Percentiles rank a stretch among this genome's conserved stretches.
phyloP scores from a whole-genome alignment of 2,329 filamentous ascomycete genomes.

The Rutstroemia sp. region DNA sequence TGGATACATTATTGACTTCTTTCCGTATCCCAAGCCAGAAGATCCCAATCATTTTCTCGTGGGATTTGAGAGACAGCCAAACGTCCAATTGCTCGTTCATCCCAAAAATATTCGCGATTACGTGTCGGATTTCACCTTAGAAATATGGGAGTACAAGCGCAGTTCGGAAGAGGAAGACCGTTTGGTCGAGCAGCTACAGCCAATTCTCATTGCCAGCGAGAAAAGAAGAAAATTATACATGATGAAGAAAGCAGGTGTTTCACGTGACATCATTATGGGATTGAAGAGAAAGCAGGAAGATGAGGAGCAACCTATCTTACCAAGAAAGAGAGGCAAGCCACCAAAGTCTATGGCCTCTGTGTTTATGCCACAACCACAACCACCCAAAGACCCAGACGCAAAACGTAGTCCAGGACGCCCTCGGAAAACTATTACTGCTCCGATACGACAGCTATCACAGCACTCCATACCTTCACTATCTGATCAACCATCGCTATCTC shows the following conservation, averaged over 20 bases:
- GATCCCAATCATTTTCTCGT: conserved; percentile 21
- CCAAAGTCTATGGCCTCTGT: conserved; percentile 4
- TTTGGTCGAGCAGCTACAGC: conserved; percentile 10
- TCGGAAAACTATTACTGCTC: not conserved
- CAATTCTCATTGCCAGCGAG: conserved; percentile 8
- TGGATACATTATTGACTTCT: conserved; percentile 47
- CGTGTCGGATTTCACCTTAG: conserved; percentile 47
- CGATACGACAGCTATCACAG: not conserved
- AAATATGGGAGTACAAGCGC: conserved; percentile 47
- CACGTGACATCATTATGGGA: conserved; percentile 4
- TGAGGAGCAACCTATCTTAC: not conserved
- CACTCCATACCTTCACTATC: not conserved
- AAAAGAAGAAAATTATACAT: conserved; percentile 1
- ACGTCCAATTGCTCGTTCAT: conserved; percentile 46
- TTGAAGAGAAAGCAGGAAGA: conserved; percentile 5
- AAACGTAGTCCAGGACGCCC: conserved; percentile 1
- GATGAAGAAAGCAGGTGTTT: conserved; percentile 4
- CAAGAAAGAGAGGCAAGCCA: conserved; percentile 10
- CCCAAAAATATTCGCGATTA: conserved; percentile 45
- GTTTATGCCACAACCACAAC: not conserved
- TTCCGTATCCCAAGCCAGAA: conserved; percentile 35
- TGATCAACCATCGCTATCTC: conserved; percentile 9
- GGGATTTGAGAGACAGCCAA: conserved; percentile 20
- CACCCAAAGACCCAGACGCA: not conserved
- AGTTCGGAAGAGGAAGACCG: conserved; percentile 6